These are phyloP conservation scores for Dactylellina parvicollis DNA, from an alignment of 2,329 filamentous ascomycete genomes.

Conservation along the genomic window DNA sequence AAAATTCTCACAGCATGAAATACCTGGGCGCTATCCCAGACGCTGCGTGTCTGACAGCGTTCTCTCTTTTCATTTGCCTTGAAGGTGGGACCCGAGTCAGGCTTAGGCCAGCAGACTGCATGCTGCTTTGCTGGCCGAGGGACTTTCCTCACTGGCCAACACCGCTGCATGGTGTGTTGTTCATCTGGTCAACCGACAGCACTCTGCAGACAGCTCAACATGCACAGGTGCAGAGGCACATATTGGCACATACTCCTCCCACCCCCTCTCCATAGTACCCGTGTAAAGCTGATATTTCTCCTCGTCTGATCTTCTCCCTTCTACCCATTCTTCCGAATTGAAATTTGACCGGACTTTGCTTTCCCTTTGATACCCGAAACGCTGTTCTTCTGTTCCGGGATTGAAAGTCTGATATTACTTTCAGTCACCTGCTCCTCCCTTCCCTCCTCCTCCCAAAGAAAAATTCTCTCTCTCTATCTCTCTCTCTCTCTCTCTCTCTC, in stretches of 20 bases:
- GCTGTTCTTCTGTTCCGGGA: constrained; percentile 1
- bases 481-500: constrained; percentile 8
- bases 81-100: constrained; percentile 48
- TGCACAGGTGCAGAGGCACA: background rate
- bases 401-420: constrained; percentile 12
- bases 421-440: constrained; percentile 44
- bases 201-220: constrained; percentile 36
- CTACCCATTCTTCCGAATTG: constrained; percentile 16
- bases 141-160: constrained; percentile 55
- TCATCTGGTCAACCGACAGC: constrained; percentile 38
- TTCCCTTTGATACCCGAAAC: constrained; percentile 51
- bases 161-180: constrained; percentile 54
- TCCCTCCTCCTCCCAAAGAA: background rate
- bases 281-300: constrained; percentile 22
- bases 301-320: constrained; percentile 24
- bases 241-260: background rate
- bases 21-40: constrained; percentile 37
- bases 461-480: constrained; percentile 5
- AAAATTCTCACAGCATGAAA: constrained; percentile 16
- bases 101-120: constrained; percentile 51
- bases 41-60: constrained; percentile 35
- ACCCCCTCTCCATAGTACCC: background rate
- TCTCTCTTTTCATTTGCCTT: constrained; percentile 21
- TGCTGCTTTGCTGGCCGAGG: constrained; percentile 54
- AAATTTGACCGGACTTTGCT: constrained; percentile 7